Evolutionary conservation across 2,329 filamentous ascomycete species (phyloP), one percentile per base, ranked within the genome.

Genomic region (Fusarium sp.): DNA sequence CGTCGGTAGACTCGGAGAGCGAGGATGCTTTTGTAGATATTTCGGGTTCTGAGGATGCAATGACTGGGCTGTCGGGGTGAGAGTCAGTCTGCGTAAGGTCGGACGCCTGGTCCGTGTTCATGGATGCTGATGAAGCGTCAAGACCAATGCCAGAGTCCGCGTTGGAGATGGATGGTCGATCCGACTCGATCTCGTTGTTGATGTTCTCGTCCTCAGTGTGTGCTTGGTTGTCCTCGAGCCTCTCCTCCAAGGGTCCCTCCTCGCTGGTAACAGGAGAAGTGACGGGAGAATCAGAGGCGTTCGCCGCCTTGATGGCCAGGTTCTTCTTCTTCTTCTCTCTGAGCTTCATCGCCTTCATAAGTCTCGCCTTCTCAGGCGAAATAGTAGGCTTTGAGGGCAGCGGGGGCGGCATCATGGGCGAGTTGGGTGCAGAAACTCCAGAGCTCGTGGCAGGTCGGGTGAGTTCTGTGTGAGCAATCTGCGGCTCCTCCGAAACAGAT

Each of bases 291-390:
- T 70, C 64, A 16, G 70, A 50, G 5, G 73, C 52, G 50, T 63
- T 76, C 13, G 79, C 74, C 7, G 77, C 64, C 68, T 71, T 71
- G 20, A 70, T 82, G 66, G 70, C 80, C 78, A 74, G 78, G 56
- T 78, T 74, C 71, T 68, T 81, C 82, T 84, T 85, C 82, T 95
- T 95, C 83, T 93, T 95, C 83, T 97, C 97, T 62, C 96, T 90
- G 76, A 98, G 84, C 82, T 98, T 94, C 84, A 98, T 89, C 9
- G 97, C 97, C 85, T 97, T 98, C 94, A 98, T 95, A 72, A 99
- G 86, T 64, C 97, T 90, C 70, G 94, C 91, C 85, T 97, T 98
- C 82, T 99, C 97, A 1, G 94, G 94, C 1, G 94, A 95, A 78
- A 97, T 93, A 81, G 87, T 77, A 82, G 84, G 83, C 76, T 84